A percentile compares a stretch with the other conserved stretches of the same genome.
Conservation (phyloP, 2,329 filamentous ascomycete species). For the Verticillium klebahnii region DNA sequence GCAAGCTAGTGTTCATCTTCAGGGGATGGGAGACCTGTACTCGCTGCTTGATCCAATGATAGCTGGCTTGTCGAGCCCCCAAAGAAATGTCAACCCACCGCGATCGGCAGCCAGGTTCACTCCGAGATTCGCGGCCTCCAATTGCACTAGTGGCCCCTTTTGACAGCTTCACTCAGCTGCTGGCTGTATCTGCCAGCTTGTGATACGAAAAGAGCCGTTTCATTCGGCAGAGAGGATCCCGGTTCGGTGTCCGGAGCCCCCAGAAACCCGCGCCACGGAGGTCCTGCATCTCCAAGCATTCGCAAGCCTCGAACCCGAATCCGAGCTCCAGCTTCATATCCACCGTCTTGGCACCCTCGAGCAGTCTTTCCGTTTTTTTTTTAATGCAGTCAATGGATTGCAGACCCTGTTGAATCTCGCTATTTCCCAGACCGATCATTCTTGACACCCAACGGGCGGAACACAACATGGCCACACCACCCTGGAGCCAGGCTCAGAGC, state of each 20-base stretch:
- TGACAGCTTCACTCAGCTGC: no score
- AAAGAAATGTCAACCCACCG: no score
- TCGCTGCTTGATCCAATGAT: no score
- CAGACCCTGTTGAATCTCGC: background rate
- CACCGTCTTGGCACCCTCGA: background rate
- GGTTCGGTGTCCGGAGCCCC: background rate
- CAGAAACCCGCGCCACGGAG: background rate
- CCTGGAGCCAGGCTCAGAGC: conserved; percentile 27
- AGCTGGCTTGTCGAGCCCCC: no score
- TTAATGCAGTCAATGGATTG: background rate
- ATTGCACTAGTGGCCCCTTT: background rate
- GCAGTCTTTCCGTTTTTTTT: background rate
- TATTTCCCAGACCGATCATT: background rate
- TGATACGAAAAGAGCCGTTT: background rate
- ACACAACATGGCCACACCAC: conserved; percentile 15
- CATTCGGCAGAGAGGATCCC: background rate
- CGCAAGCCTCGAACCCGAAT: background rate
- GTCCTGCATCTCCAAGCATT: background rate
- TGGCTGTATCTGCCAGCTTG: background rate
- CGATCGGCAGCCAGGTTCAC: no score
- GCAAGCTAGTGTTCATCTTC: no score
- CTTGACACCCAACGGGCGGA: background rate
- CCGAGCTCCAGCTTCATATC: background rate
- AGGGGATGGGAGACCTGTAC: no score
- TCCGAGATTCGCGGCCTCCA: background rate